Percentiles rank a stretch among this genome's conserved stretches.
Evolutionary conservation across 495 filamentous ascomycete species (phyloP).

Genomic region (Penicillium psychrofluorescens): DNA sequence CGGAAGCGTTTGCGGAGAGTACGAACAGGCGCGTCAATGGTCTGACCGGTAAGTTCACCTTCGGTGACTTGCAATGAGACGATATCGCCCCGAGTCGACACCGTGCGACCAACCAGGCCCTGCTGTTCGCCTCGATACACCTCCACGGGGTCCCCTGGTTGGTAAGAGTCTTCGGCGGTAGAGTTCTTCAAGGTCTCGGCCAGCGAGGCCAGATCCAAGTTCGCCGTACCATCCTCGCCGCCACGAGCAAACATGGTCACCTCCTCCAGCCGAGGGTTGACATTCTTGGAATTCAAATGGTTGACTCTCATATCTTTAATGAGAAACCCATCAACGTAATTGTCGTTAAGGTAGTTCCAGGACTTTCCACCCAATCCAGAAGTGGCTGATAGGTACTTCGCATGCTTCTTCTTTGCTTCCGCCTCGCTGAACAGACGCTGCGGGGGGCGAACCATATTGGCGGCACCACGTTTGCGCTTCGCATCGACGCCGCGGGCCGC

Average conservation of each 20-base stretch:
- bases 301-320: conserved; percentile 92
- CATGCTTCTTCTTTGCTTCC: conserved; percentile 84
- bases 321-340: conserved; percentile 86
- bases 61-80: conserved; percentile 83
- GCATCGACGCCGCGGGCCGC: conserved; percentile 42
- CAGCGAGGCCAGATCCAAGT: conserved; percentile 83
- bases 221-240: conserved; percentile 84
- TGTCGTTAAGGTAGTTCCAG: conserved; percentile 78
- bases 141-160: conserved; percentile 88
- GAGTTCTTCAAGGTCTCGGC: conserved; percentile 78
- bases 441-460: conserved; percentile 60
- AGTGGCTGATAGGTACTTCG: conserved; percentile 54
- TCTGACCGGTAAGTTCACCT: conserved; percentile 74
- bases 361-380: conserved; percentile 57
- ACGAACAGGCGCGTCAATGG: conserved; percentile 86
- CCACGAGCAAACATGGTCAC: conserved; percentile 88
- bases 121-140: conserved; percentile 95
- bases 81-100: conserved; percentile 84
- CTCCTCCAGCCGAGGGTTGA: conserved; percentile 90
- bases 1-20: conserved; percentile 89
- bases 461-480: conserved; percentile 72
- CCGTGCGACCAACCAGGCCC: conserved; percentile 76
- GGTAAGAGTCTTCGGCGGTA: conserved; percentile 69
- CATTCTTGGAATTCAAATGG: conserved; percentile 71
- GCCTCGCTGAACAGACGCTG: conserved; percentile 88